Conservation (phyloP, 257 asterid species). For the Scutellaria baicalensis region DNA sequence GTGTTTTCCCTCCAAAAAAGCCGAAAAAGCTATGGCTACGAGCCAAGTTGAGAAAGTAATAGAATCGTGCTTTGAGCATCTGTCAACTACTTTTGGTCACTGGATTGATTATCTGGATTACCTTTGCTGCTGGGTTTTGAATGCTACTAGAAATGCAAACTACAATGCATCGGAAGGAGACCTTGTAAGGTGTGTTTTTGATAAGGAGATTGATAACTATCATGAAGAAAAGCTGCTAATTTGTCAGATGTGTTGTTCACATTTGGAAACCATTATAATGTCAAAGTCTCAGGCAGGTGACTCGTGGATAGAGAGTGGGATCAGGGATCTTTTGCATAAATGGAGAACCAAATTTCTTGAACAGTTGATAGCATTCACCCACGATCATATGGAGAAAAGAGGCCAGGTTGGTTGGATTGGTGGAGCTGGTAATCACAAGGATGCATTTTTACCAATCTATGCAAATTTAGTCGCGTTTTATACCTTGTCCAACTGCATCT, state of each 20-base stretch:
- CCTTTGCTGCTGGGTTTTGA: conserved; percentile 62
- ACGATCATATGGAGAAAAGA: conserved; percentile 31
- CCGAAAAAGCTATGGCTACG: conserved; percentile 31
- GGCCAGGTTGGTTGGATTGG: conserved; percentile 66
- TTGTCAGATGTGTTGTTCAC: conserved; percentile 78
- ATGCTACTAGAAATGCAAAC: conserved; percentile 39
- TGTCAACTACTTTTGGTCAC: conserved; percentile 57
- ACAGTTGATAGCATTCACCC: conserved; percentile 41
- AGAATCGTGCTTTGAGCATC: conserved; percentile 64
- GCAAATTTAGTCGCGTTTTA: conserved; percentile 65
- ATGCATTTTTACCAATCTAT: conserved; percentile 69
- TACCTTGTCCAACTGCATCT: conserved; percentile 56
- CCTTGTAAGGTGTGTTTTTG: conserved; percentile 81
- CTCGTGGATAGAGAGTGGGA: conserved; percentile 17
- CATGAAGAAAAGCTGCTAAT: conserved; percentile 84
- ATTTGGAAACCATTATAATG: conserved; percentile 48
- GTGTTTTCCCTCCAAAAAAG: conserved; percentile 26
- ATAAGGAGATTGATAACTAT: conserved; percentile 94
- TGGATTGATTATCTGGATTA: conserved; percentile 60
- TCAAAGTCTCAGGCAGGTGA: conserved; percentile 21
- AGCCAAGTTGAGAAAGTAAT: conserved; percentile 91
- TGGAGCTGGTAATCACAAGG: conserved; percentile 89
- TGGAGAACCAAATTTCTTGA: conserved; percentile 66
- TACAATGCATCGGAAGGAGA: conserved; percentile 49
- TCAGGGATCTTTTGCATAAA: conserved; percentile 30